Base-by-base conservation (phyloP, 1,139 yeast species). In the Debaryomyces fabryi region DNA sequence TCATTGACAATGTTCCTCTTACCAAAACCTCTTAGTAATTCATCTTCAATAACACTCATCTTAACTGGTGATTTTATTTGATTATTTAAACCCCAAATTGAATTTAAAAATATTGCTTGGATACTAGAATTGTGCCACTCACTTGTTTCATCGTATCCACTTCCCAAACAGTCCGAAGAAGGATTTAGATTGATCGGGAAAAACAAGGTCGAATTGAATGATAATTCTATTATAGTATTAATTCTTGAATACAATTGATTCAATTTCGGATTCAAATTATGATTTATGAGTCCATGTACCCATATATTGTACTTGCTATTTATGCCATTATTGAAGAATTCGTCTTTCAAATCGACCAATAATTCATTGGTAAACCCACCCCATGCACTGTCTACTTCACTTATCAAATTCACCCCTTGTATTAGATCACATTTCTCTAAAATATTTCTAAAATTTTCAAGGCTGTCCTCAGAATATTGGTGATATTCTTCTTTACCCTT, bases 351-450 rank as follows among this genome's bases (percentile, higher is more conserved):
- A 18, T 75, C 78, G 12, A 71, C 62, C 29, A 91, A 52, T 54
- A 85, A 57, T 40, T 76, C 76, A 33, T 72, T 64, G 1, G 88
- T 68, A 56, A 88, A 85, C 0, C 96, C 97, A 39, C 92, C 86
- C 98, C 98, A 93, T 0, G 86, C 87, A 34, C 82, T 76, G 60
- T 88, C 93, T 5, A 85, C 56, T 45, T 90, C 96, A 0, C 87
- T 78, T 2, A 85, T 61, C 0, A 88, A 49, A 54, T 86, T 87
- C 10, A 92, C 53, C 0, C 97, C 97, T 48, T 79, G 82, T 27
- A 91, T 63, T 23, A 72, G 67, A 62, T 93, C 98, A 59, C 95
- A 83, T 52, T 82, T 81, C 60, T 93, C 99, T n/a, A 93, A 62
- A 42, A 79, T 68, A 3, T 73, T 72, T 46, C 97, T 72, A 50